Conservation (phyloP, 2,329 filamentous ascomycete species). For the Rhexocercosporidium sp. region DNA sequence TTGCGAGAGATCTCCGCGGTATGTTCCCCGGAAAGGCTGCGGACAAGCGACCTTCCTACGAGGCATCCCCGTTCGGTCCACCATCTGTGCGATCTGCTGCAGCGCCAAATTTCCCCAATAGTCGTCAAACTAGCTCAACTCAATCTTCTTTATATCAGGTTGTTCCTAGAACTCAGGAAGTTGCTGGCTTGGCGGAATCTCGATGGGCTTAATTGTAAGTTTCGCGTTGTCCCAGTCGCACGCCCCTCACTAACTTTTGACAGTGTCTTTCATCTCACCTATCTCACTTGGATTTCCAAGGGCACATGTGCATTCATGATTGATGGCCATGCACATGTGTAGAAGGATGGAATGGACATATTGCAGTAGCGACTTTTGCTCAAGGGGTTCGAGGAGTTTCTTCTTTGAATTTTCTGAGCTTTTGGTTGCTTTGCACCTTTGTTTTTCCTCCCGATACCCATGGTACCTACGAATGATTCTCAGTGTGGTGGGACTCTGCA, state of each 20-base stretch:
- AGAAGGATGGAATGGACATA: not conserved
- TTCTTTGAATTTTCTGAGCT: not conserved
- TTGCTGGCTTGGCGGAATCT: not conserved
- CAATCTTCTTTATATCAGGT: not conserved
- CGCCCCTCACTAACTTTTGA: not conserved
- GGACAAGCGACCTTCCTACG: not conserved
- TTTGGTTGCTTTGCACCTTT: not conserved
- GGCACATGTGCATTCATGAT: not conserved
- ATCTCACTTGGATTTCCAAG: not conserved
- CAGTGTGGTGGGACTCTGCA: not conserved
- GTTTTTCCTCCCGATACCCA: not conserved
- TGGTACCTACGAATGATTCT: not conserved
- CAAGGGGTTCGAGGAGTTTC: not conserved
- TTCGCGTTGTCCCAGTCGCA: not conserved
- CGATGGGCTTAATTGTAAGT: slow-evolving; percentile 3
- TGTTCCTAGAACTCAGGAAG: not conserved
- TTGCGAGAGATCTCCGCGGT: not conserved
- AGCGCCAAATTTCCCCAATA: not conserved
- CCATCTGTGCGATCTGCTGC: not conserved
- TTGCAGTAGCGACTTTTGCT: not conserved
- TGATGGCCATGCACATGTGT: not conserved
- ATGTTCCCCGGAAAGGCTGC: not conserved
- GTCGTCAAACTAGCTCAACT: not conserved
- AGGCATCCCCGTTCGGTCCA: not conserved
- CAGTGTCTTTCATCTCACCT: not conserved